Base-by-base conservation (phyloP, 441 rosid species). In the Populus hybrid region DNA sequence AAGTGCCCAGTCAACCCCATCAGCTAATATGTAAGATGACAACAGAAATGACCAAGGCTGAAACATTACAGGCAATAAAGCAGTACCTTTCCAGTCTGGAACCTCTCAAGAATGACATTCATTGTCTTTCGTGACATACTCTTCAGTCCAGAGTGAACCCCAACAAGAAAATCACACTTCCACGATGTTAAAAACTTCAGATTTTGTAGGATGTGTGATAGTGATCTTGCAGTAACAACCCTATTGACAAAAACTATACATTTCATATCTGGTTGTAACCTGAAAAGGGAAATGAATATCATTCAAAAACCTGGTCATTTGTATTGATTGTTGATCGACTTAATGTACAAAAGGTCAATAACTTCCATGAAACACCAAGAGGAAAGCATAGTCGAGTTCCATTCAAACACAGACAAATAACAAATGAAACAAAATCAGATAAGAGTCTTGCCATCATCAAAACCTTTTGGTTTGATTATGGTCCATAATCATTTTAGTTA, bases 161-260 rank as follows among this genome's bases (percentile, higher is more conserved):
- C 99, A 82, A 94, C 92, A 74, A 96, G 99, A 82, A 84, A 94
- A 87, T 90, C 93, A 79, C 94, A 90, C 89, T 82, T 96, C 99
- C 98, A 96, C 82, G 88, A 89, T 69, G 80, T 74, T 76, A 96
- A 89, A 76, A 89, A 76, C 81, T 83, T 82, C 68, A 91, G 85
- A 35, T 87, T 91, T 83, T 91, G 93, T 66, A 96, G 87, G 79
- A 96, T 77, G 84, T 76, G 85, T 75, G 98, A 83, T 84, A 96
- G 81, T 70, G 94, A 84, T 86, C 95, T 91, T 14, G 99, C 99
- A 81, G 86, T 91, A 74, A 91, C 86, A 79, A 96, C 91, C 88
- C 99, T 92, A 85, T 91, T 92, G 78, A 96, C 99, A 85, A 96
- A 96, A 77, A 94, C 78, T 88, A 96, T 90, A 82, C 97, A 91